Percentiles rank a stretch among this genome's conserved stretches.
Conservation (phyloP, 2,329 filamentous ascomycete genomes). For the Nemania sp. region DNA sequence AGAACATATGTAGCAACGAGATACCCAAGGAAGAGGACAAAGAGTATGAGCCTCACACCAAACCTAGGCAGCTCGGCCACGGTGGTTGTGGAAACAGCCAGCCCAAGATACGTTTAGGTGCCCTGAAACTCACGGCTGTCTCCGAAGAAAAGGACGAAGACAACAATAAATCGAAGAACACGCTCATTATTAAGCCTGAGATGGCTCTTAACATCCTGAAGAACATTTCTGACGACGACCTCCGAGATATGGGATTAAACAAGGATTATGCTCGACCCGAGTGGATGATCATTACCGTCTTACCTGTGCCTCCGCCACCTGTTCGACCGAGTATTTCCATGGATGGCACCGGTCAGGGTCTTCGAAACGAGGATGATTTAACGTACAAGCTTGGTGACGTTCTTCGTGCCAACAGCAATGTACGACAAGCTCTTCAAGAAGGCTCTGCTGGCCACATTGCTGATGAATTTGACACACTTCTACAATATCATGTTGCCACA, state of each 20-base stretch:
- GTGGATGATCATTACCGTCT: slow-evolving; percentile 97
- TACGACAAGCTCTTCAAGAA: slow-evolving; percentile 89
- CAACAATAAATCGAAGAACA: slow-evolving; percentile 78
- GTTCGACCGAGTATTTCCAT: slow-evolving; percentile 97
- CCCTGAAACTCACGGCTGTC: slow-evolving; percentile 82
- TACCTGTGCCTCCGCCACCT: slow-evolving; percentile 94
- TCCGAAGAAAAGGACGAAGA: slow-evolving; percentile 84
- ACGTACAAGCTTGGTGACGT: slow-evolving; percentile 99
- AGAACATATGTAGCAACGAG: slow-evolving; percentile 85
- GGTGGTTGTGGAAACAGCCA: slow-evolving; percentile 94
- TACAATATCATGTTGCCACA: slow-evolving; percentile 98
- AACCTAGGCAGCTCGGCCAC: slow-evolving; percentile 72
- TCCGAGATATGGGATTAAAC: slow-evolving; percentile 89
- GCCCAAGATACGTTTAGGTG: slow-evolving; percentile 87
- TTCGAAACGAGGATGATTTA: slow-evolving; percentile 97
- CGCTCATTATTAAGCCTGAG: slow-evolving; percentile 83
- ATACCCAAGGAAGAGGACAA: slow-evolving; percentile 76
- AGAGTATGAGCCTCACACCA: slow-evolving; percentile 71
- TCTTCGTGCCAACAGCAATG: slow-evolving; percentile 95
- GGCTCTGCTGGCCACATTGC: slow-evolving; percentile 93
- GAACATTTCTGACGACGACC: slow-evolving; percentile 83
- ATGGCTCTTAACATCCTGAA: slow-evolving; percentile 88
- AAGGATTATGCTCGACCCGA: slow-evolving; percentile 95
- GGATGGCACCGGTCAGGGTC: slow-evolving; percentile 90
- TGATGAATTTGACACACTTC: slow-evolving; percentile 87